A percentile compares a stretch with the other conserved stretches of the same genome.
phyloP scores from a whole-genome alignment of 2,329 filamentous ascomycete species.

The Ascochyta fabae region DNA sequence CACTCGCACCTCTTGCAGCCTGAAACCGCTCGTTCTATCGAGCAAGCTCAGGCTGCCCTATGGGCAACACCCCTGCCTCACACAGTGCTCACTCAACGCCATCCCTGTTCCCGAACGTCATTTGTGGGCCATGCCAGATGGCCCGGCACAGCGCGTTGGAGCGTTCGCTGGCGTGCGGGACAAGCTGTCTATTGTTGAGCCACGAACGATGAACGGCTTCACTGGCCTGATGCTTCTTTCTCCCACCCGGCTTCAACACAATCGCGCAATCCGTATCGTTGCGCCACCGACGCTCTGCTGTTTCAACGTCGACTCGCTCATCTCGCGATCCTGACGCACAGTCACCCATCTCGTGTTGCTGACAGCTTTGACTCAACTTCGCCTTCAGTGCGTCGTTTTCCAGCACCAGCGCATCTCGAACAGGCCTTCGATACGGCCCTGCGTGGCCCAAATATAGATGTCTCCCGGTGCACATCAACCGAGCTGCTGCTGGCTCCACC shows the following conservation, averaged over 20 bases:
- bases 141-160: slow-evolving; percentile 11
- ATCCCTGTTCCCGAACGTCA: slow-evolving; percentile 25
- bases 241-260: not conserved
- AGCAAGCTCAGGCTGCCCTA: slow-evolving; percentile 4
- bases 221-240: not conserved
- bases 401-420: slow-evolving; percentile 1
- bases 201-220: slow-evolving; percentile 12
- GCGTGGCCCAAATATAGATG: slow-evolving; percentile 8
- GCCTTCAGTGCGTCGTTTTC: not conserved
- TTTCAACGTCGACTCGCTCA: not conserved
- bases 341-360: not conserved
- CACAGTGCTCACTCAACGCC: slow-evolving; percentile 1
- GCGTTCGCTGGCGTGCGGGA: slow-evolving; percentile 1
- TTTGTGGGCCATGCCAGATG: slow-evolving; percentile 16
- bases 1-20: not conserved
- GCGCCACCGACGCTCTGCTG: not conserved
- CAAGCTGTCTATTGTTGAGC: slow-evolving; percentile 12
- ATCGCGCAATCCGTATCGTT: not conserved
- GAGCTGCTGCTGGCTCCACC: not conserved
- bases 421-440: slow-evolving; percentile 1
- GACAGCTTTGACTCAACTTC: not conserved
- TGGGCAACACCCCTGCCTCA: not conserved
- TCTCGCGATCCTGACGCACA: slow-evolving; percentile 2
- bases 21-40: slow-evolving; percentile 9
- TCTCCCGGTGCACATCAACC: slow-evolving; percentile 15